phyloP scores from a whole-genome alignment of 139 green algal genomes.

The Chlamydomonas schloesseri region DNA sequence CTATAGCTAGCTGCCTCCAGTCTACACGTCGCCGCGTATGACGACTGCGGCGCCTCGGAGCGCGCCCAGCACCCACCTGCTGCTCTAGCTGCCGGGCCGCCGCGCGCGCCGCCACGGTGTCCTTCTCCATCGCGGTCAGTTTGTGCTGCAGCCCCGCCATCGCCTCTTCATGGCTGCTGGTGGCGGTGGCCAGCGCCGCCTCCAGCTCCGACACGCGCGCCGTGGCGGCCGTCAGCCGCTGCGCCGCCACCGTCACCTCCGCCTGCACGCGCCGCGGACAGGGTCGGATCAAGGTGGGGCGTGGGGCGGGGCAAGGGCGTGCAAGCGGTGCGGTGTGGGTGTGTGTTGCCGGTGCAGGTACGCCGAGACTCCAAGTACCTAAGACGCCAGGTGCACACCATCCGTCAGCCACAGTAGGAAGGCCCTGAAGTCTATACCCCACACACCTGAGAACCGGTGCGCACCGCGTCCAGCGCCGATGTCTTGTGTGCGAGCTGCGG shows the following conservation, averaged over 20 bases:
- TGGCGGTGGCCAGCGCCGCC: constrained; percentile 2
- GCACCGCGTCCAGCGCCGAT: constrained; percentile 16
- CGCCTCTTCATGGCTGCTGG: neutral
- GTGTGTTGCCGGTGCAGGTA: too few relatives aligned
- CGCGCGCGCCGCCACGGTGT: neutral
- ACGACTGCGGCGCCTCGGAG: too few relatives aligned
- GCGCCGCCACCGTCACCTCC: constrained; percentile 24
- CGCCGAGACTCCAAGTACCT: too few relatives aligned
- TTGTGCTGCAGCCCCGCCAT: constrained; percentile 11
- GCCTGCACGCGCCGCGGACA: neutral
- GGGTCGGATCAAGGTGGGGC: too few relatives aligned
- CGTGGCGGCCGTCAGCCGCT: constrained; percentile 3
- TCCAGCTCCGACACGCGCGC: constrained; percentile 36
- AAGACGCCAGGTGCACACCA: too few relatives aligned
- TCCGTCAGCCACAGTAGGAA: too few relatives aligned
- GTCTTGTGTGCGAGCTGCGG: neutral
- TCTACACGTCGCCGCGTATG: too few relatives aligned
- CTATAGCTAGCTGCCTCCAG: too few relatives aligned
- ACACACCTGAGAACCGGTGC: constrained; percentile 22
- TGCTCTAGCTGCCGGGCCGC: constrained; percentile 20
- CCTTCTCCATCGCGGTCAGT: constrained; percentile 30
- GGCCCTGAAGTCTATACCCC: too few relatives aligned
- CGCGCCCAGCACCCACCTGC: too few relatives aligned
- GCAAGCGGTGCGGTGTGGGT: too few relatives aligned
- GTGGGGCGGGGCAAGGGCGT: too few relatives aligned